phyloP scores from a whole-genome alignment of 108 stramenopile species.

The Nannochloropsis oceanica region DNA sequence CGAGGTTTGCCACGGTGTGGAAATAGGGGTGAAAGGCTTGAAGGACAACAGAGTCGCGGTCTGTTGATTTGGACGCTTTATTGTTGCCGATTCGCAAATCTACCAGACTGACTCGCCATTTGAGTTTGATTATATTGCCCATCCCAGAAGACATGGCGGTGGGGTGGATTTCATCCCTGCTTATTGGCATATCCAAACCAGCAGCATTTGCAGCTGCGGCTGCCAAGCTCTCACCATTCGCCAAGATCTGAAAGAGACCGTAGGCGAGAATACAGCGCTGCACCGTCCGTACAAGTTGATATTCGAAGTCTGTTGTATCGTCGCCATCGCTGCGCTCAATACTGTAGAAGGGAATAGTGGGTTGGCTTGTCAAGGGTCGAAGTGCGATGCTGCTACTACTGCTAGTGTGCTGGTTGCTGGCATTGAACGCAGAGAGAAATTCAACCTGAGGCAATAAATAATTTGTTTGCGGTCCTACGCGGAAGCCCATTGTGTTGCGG shows the following conservation, averaged over 20 bases:
- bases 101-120: too few relatives aligned
- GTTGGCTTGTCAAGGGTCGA: neutral
- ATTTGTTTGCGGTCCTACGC: neutral
- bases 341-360: neutral
- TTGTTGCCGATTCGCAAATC: too few relatives aligned
- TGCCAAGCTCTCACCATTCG: neutral
- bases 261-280: neutral
- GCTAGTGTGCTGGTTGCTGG: neutral
- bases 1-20: neutral
- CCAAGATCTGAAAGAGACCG: neutral
- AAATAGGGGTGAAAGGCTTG: neutral
- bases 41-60: neutral
- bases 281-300: neutral
- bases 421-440: neutral
- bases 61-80: neutral
- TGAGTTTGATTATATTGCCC: too few relatives aligned
- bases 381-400: neutral
- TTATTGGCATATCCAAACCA: too few relatives aligned
- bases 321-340: neutral
- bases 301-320: neutral
- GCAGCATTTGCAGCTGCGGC: neutral
- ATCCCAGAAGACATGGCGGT: too few relatives aligned
- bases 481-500: neutral
- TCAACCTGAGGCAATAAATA: neutral
- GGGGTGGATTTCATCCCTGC: too few relatives aligned